Base-by-base conservation (phyloP, 176 grass and related monocot species). In the bread wheat (Triticum aestivum) region DNA sequence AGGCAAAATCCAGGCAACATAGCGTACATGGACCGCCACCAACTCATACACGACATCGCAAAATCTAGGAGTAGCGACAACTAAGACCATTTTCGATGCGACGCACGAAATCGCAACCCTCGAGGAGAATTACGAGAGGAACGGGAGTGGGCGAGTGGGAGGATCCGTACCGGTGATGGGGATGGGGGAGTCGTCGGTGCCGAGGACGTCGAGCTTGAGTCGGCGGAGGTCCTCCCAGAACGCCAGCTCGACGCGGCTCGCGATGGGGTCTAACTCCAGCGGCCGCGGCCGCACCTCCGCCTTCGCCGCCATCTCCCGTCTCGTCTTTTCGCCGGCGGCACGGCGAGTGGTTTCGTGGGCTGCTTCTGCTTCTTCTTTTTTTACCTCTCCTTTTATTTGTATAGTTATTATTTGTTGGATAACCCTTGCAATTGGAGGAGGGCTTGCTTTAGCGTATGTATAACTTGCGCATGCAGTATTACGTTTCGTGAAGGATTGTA, bases 181-280 rank as follows among this genome's bases (percentile, higher is more conserved):
- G 58, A 96, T 49, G 4, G 93, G 93, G 20, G 92, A 91, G 86
- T 98, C 88, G 34, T 96, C 93, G 75, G 89, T 86, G 85, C 93
- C 79, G 79, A 98, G 90, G 77, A 92, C 86, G 76, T 98, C 93
- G 54, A 98, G 91, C 86, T 98, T 98, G 76, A 91, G 88, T 70
- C 82, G 58, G 62, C 88, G 89, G 69, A 98, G 82, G 20, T 88
- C 86, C 44, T 86, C 75, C 86, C 96, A 84, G 75, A 98, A 98
- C 1, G 39, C 81, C 59, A 23, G 69, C 27, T 84, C 80, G 72
- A 58, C 77, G 47, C 70, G 37, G 80, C 72, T 49, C 11, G 62
- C 20, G 10, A 95, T 75, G 0, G 68, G 13, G 35, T 47, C 37
- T 4, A 76, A 47, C 59, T 4, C 18, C 35, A 91, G 85, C 47